Conservation (phyloP, 805 yeast species). For the Sugiyamaella qingdaonensis region DNA sequence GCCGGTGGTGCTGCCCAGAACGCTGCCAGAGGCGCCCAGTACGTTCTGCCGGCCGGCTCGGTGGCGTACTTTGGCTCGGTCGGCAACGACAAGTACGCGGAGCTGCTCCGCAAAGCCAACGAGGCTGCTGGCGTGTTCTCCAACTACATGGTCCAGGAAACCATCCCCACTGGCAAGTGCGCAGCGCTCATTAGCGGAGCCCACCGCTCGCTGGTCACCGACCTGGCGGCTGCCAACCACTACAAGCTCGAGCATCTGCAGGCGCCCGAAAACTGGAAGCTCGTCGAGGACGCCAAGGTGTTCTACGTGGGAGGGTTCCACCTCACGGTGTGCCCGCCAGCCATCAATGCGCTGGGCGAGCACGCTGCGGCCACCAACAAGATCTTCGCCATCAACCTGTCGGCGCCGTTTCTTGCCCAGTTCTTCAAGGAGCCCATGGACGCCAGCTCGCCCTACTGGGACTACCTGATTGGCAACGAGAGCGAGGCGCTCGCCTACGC, state of each 20-base stretch:
- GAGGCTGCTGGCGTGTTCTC: conserved; percentile 82
- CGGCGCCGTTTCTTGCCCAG: conserved; percentile 95
- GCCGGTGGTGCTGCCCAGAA: conserved; percentile 99
- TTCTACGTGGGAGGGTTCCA: conserved; percentile 99
- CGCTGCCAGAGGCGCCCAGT: conserved; percentile 98
- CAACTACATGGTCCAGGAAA: conserved; percentile 70
- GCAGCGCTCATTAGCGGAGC: conserved; percentile 89
- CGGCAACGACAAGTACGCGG: conserved; percentile 86
- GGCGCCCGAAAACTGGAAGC: conserved; percentile 83
- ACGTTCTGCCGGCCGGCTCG: conserved; percentile 70
- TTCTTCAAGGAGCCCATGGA: conserved; percentile 91
- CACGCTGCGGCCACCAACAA: conserved; percentile 85
- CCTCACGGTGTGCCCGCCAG: conserved; percentile 94
- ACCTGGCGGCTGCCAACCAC: conserved; percentile 96
- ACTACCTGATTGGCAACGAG: conserved; percentile 91
- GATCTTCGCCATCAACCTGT: conserved; percentile 76
- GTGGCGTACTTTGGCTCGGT: conserved; percentile 96
- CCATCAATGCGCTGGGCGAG: conserved; percentile 82
- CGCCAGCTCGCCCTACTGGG: conserved; percentile 77
- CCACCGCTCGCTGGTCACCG: conserved; percentile 91
- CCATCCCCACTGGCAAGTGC: conserved; percentile 90
- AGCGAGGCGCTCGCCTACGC: conserved; percentile 95
- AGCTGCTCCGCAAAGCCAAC: conserved; percentile 77
- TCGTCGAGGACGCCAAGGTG: conserved; percentile 72
- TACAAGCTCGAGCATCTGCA: conserved; percentile 86